Percentiles rank a stretch among this genome's conserved stretches.
Evolutionary conservation across 1,139 yeast species (phyloP).

Genomic region (Magnusiomyces ingens): DNA sequence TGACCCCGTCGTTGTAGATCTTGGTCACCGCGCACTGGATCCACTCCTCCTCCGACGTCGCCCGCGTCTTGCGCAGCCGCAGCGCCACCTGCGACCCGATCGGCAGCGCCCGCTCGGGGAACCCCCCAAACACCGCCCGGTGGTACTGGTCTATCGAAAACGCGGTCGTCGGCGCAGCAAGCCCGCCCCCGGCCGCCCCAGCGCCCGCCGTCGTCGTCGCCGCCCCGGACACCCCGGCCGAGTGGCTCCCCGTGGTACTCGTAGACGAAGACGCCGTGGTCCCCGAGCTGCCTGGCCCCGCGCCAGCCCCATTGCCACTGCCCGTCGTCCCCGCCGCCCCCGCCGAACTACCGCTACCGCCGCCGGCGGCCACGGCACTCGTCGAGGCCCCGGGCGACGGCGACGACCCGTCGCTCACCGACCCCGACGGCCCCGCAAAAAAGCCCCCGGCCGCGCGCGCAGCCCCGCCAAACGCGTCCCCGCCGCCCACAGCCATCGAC

Average conservation of each 20-base stretch:
- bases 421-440: too few species aligned
- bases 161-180: neutral
- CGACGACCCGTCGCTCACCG: too few species aligned
- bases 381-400: too few species aligned
- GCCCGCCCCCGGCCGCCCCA: neutral
- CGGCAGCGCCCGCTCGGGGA: constrained; percentile 7
- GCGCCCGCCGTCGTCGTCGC: neutral
- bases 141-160: constrained; percentile 1
- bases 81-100: constrained; percentile 87
- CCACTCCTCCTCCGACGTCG: constrained; percentile 74
- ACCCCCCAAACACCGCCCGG: constrained; percentile 1
- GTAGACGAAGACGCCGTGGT: too few species aligned
- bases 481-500: too few species aligned
- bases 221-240: too few species aligned
- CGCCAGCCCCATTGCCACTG: neutral
- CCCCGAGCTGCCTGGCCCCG: neutral
- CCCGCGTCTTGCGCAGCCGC: constrained; percentile 41
- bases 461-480: too few species aligned
- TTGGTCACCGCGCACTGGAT: constrained; percentile 87
- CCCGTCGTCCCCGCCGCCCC: neutral
- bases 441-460: too few species aligned
- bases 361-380: neutral
- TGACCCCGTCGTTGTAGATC: constrained; percentile 67
- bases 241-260: too few species aligned
- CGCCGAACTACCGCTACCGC: neutral